Conservation (phyloP, 495 filamentous ascomycete genomes). For the Hypoxylon fuscum region DNA sequence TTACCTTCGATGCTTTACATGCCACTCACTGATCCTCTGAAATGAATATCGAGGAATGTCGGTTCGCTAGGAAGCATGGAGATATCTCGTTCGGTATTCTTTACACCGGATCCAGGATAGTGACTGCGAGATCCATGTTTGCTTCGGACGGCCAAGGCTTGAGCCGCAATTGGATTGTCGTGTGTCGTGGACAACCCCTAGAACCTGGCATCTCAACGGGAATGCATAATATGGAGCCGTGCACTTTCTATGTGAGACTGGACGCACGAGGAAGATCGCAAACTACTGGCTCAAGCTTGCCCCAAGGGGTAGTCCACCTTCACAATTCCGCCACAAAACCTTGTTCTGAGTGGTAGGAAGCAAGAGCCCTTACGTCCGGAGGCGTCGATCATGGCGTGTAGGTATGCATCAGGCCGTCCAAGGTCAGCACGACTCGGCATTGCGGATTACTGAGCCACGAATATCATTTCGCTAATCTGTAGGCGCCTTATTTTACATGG, state of each 20-base stretch:
- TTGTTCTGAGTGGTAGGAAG: slow-evolving; percentile 30
- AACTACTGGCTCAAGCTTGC: slow-evolving; percentile 14
- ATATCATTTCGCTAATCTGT: slow-evolving; percentile 43
- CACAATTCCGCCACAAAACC: slow-evolving; percentile 25
- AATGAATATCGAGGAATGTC: slow-evolving; percentile 9
- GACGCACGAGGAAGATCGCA: slow-evolving; percentile 4
- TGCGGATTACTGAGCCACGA: slow-evolving; percentile 39
- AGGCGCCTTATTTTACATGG: slow-evolving; percentile 33
- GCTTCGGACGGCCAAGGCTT: slow-evolving; percentile 23
- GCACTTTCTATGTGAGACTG: slow-evolving; percentile 17
- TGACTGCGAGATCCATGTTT: slow-evolving; percentile 21
- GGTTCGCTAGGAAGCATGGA: slow-evolving; percentile 7
- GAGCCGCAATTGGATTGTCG: slow-evolving; percentile 31
- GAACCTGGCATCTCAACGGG: neutral
- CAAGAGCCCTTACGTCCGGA: slow-evolving; percentile 38
- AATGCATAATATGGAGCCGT: slow-evolving; percentile 22
- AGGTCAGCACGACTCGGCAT: slow-evolving; percentile 29
- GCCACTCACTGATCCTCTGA: slow-evolving; percentile 4
- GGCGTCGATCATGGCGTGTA: slow-evolving; percentile 32
- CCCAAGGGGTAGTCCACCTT: slow-evolving; percentile 15
- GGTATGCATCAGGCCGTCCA: slow-evolving; percentile 20
- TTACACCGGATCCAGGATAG: slow-evolving; percentile 17
- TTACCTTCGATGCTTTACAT: slow-evolving; percentile 9
- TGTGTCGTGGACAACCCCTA: neutral
- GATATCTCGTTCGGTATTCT: slow-evolving; percentile 15